Evolutionary conservation across 116 monocot genomes (phyloP).

Genomic region (Dioscorea cayenensis): DNA sequence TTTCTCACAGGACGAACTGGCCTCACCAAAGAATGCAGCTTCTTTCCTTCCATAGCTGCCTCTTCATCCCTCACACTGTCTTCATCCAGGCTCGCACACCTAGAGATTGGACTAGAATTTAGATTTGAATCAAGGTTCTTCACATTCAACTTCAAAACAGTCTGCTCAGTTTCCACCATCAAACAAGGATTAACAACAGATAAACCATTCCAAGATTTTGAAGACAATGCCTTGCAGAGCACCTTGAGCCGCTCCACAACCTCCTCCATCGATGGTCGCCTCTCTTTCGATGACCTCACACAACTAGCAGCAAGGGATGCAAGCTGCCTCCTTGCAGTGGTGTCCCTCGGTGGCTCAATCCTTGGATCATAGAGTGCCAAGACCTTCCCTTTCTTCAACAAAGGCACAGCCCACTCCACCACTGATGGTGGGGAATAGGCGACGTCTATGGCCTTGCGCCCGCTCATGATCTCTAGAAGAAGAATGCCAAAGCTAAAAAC

Average conservation of each 20-base stretch:
- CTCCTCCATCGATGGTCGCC: constrained; percentile 76
- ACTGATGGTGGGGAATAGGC: constrained; percentile 77
- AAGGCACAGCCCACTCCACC: constrained; percentile 84
- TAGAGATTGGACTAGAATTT: constrained; percentile 15
- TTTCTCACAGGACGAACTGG: constrained; percentile 22
- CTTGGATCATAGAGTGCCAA: constrained; percentile 59
- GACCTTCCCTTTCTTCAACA: constrained; percentile 69
- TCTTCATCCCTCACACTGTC: constrained; percentile 8
- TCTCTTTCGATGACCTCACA: constrained; percentile 44
- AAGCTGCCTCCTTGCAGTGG: constrained; percentile 37
- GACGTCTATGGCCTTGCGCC: constrained; percentile 93
- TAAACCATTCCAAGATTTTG: constrained; percentile 48
- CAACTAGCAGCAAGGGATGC: constrained; percentile 67
- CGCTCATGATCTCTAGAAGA: constrained; percentile 89
- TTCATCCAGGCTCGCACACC: neutral
- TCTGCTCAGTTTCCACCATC: constrained; percentile 38
- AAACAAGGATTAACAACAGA: constrained; percentile 63
- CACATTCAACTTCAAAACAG: constrained; percentile 10
- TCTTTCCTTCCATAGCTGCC: constrained; percentile 4
- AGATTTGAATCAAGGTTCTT: neutral
- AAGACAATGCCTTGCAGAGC: constrained; percentile 29
- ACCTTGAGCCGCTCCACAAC: constrained; percentile 60
- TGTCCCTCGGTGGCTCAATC: constrained; percentile 49
- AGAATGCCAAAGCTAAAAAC: constrained; percentile 97
- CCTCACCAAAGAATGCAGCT: constrained; percentile 12